These are phyloP conservation scores for Leucocoprinus sp. DNA, from an alignment of 768 basidiomycete genomes.

Conservation along the genomic window DNA sequence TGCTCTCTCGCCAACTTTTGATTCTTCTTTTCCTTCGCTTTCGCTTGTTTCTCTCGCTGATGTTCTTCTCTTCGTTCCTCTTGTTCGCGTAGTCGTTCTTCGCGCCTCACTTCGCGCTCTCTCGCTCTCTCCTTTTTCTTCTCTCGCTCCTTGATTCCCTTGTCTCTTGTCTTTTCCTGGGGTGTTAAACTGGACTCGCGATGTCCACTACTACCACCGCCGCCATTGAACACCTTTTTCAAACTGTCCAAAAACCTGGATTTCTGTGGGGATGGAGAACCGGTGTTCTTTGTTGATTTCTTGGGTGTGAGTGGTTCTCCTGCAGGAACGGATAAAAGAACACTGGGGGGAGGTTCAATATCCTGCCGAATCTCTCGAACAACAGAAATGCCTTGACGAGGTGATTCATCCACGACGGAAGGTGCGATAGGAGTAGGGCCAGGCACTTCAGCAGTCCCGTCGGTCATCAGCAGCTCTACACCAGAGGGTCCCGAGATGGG, in stretches of 20 bases:
- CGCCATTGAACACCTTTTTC: constrained; percentile 36
- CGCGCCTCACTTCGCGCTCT: constrained; percentile 4
- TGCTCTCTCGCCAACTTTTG: neutral
- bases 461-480: neutral
- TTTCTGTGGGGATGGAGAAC: constrained; percentile 15
- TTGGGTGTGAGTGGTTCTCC: constrained; percentile 1
- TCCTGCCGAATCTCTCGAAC: neutral
- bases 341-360: neutral
- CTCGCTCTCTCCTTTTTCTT: constrained; percentile 1
- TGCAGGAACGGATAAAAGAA: neutral
- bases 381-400: neutral
- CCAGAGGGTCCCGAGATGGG: neutral
- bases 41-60: constrained; percentile 1
- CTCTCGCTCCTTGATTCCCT: neutral
- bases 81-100: neutral
- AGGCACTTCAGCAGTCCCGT: neutral
- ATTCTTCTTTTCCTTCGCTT: constrained; percentile 2
- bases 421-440: neutral
- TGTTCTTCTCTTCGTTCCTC: constrained; percentile 4
- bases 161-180: constrained; percentile 9
- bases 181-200: neutral
- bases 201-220: too few species aligned
- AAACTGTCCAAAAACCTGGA: constrained; percentile 37
- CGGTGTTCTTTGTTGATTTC: neutral
- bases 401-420: neutral